Percentiles rank a stretch among this genome's conserved stretches.
Evolutionary conservation across 225 moss, liverwort and hornwort species (phyloP).

Genomic region (Polytrichum formosum): DNA sequence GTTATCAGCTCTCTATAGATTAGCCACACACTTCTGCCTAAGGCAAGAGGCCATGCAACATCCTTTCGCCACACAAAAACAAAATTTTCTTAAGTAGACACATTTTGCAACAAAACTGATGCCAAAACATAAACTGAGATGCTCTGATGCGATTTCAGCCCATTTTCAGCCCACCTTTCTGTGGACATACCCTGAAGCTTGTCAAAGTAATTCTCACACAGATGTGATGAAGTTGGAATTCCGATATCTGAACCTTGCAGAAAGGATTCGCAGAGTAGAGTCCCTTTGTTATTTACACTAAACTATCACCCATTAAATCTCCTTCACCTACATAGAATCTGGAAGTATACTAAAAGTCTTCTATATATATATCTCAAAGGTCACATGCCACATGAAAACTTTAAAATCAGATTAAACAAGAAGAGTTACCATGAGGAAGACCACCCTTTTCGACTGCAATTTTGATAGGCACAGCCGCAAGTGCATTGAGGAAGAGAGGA

Average conservation of each 20-base stretch:
- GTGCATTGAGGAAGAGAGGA: constrained; percentile 52
- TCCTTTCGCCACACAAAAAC: neutral
- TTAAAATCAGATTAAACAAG: too few relatives aligned
- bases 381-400: too few relatives aligned
- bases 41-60: too few relatives aligned
- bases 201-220: neutral
- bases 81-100: neutral
- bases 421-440: constrained; percentile 47
- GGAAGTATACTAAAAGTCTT: too few relatives aligned
- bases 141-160: neutral
- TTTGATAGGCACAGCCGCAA: constrained; percentile 38
- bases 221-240: neutral
- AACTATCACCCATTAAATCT: too few relatives aligned
- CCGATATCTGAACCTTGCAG: neutral
- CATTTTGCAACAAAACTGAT: neutral
- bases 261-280: neutral
- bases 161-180: neutral
- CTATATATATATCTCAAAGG: too few relatives aligned
- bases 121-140: neutral
- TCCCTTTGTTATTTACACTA: neutral
- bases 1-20: too few relatives aligned
- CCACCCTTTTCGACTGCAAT: constrained; percentile 56
- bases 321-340: too few relatives aligned
- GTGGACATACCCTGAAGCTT: neutral
- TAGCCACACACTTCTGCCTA: too few relatives aligned